phyloP scores from a whole-genome alignment of 2,329 filamentous ascomycete species.

The Curvularia eragrostidis region DNA sequence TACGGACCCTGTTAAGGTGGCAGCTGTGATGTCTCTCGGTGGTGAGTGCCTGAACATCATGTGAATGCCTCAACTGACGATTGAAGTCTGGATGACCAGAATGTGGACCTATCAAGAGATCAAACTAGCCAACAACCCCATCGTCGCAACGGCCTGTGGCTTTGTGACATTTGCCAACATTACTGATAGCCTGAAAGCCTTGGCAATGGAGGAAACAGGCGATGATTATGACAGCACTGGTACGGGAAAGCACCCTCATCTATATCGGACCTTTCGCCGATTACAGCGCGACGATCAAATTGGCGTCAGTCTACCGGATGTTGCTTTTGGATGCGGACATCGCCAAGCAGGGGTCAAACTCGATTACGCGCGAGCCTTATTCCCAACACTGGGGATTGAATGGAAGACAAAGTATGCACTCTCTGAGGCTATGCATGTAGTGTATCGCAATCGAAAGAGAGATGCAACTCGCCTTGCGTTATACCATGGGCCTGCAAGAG shows the following conservation, averaged over 20 bases:
- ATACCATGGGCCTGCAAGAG: neutral
- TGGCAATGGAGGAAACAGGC: neutral
- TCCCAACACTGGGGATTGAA: neutral
- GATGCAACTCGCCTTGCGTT: neutral
- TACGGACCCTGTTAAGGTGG: neutral
- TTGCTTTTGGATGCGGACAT: neutral
- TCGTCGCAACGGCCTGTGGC: neutral
- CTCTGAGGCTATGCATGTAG: neutral
- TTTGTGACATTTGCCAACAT: neutral
- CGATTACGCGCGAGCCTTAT: neutral
- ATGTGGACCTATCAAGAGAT: neutral
- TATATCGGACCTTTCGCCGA: neutral
- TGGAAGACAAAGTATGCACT: neutral
- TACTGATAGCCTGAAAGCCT: neutral
- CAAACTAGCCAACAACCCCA: neutral
- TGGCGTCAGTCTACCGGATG: neutral
- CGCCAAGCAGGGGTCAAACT: neutral
- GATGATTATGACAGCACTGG: neutral
- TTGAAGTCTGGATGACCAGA: neutral
- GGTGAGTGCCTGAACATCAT: neutral
- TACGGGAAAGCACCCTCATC: neutral
- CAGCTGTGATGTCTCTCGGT: neutral
- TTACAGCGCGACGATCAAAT: neutral
- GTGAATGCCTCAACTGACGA: neutral
- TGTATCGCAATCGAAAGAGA: neutral